Conservation (phyloP, 2,329 filamentous ascomycete genomes). For the Aspergillus floridensis region DNA sequence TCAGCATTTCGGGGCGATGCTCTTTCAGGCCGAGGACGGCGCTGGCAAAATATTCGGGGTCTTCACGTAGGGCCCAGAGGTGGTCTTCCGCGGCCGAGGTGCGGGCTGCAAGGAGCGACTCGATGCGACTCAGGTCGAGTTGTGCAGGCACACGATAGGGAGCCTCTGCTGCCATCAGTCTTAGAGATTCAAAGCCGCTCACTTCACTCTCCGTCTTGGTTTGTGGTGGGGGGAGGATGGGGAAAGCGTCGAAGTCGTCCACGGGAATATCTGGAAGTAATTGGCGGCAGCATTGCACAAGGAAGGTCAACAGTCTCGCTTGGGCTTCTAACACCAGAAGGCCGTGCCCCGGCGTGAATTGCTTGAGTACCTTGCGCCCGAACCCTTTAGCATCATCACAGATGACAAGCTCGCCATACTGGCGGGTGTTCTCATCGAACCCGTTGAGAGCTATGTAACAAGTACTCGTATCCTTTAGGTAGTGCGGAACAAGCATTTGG, state of each 20-base stretch:
- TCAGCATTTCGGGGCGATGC: constrained; percentile 48
- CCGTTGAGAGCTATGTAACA: constrained; percentile 32
- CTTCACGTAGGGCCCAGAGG: constrained; percentile 55
- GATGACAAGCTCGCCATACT: constrained; percentile 39
- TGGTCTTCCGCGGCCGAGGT: constrained; percentile 51
- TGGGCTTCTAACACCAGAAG: constrained; percentile 27
- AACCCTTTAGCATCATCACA: constrained; percentile 34
- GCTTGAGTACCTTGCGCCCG: constrained; percentile 23
- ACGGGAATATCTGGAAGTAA: constrained; percentile 52
- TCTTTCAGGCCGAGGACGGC: constrained; percentile 45
- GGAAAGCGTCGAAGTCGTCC: constrained; percentile 27
- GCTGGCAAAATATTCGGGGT: constrained; percentile 55
- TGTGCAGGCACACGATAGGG: constrained; percentile 52
- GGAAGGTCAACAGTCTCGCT: background rate
- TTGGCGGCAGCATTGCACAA: background rate
- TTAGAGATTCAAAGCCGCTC: constrained; percentile 38
- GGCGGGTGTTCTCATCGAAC: constrained; percentile 21
- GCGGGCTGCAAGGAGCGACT: constrained; percentile 45
- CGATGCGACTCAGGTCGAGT: constrained; percentile 48
- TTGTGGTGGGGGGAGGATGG: constrained; percentile 42
- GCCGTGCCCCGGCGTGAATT: constrained; percentile 48
- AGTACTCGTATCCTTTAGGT: no score
- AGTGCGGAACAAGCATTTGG: no score
- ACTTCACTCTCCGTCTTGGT: constrained; percentile 24
- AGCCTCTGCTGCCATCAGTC: constrained; percentile 46